Evolutionary conservation across 768 basidiomycete species (phyloP).

Genomic region (Mycena indigotica): DNA sequence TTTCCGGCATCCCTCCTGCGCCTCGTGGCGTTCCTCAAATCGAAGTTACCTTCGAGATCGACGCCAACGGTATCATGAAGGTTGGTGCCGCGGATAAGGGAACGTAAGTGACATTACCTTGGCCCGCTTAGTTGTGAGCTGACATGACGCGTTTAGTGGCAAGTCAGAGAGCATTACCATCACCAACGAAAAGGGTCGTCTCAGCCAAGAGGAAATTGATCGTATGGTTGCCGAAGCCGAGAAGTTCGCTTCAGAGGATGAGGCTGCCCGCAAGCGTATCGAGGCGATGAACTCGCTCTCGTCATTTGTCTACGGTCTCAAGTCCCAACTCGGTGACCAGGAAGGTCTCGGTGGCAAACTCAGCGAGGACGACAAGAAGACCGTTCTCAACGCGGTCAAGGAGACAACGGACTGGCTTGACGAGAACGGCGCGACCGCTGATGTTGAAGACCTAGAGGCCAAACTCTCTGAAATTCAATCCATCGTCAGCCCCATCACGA

Average conservation of each 20-base stretch:
- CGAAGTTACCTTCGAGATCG: slow-evolving; percentile 95
- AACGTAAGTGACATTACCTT: slow-evolving; percentile 56
- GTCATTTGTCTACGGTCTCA: slow-evolving; percentile 82
- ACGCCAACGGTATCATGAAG: slow-evolving; percentile 95
- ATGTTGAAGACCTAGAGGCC: slow-evolving; percentile 89
- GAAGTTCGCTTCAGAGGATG: slow-evolving; percentile 83
- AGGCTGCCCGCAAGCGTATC: slow-evolving; percentile 77
- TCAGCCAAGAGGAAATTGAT: slow-evolving; percentile 87
- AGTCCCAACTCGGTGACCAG: slow-evolving; percentile 82
- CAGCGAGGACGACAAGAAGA: slow-evolving; percentile 80
- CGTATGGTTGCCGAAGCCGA: slow-evolving; percentile 95
- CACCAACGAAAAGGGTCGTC: slow-evolving; percentile 94
- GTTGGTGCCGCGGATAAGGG: slow-evolving; percentile 93
- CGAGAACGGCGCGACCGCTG: slow-evolving; percentile 72
- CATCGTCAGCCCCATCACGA: slow-evolving; percentile 81
- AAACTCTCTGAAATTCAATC: slow-evolving; percentile 80
- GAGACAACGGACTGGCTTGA: slow-evolving; percentile 94
- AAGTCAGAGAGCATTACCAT: slow-evolving; percentile 91
- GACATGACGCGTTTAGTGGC: slow-evolving; percentile 45
- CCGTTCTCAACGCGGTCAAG: slow-evolving; percentile 78
- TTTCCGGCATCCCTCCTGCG: slow-evolving; percentile 88
- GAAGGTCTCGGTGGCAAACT: slow-evolving; percentile 92
- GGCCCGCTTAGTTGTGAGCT: background rate
- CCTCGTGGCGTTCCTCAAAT: slow-evolving; percentile 98
- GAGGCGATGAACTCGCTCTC: slow-evolving; percentile 84